phyloP scores from a whole-genome alignment of 1,284 basidiomycete genomes.

The Retiboletus flavoniger region DNA sequence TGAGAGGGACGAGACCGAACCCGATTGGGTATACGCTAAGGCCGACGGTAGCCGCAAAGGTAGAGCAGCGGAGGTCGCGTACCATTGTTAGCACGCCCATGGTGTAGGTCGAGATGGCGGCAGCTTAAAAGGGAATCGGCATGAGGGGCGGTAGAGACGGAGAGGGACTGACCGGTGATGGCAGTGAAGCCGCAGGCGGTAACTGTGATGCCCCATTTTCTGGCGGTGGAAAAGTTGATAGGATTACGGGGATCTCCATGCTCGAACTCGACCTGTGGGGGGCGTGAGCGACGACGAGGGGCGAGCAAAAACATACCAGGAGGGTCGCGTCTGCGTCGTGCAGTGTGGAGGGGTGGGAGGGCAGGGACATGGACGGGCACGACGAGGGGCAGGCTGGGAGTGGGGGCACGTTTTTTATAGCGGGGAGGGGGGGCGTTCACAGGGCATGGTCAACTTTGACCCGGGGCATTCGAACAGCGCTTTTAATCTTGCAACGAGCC shows the following conservation, averaged over 20 bases:
- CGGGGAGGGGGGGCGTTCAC: neutral
- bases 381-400: neutral
- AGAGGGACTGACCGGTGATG: slow-evolving; percentile 27
- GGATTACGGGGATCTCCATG: slow-evolving; percentile 51
- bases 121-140: slow-evolving; percentile 25
- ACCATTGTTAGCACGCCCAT: slow-evolving; percentile 43
- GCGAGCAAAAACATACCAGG: slow-evolving; percentile 12
- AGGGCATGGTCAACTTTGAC: slow-evolving; percentile 15
- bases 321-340: slow-evolving; percentile 14
- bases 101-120: slow-evolving; percentile 41
- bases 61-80: slow-evolving; percentile 40
- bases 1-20: slow-evolving; percentile 49
- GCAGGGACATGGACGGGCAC: slow-evolving; percentile 15
- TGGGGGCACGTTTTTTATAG: slow-evolving; percentile 7
- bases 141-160: neutral
- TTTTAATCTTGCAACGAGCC: neutral
- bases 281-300: slow-evolving; percentile 7
- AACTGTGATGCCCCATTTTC: slow-evolving; percentile 44
- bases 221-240: slow-evolving; percentile 43
- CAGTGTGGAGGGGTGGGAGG: slow-evolving; percentile 21
- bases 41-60: slow-evolving; percentile 38
- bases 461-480: slow-evolving; percentile 3
- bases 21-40: slow-evolving; percentile 45
- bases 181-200: slow-evolving; percentile 33
- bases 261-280: slow-evolving; percentile 52